Evolutionary conservation across 495 filamentous ascomycete genomes (phyloP).

Genomic region (Penicillium cataractarum): DNA sequence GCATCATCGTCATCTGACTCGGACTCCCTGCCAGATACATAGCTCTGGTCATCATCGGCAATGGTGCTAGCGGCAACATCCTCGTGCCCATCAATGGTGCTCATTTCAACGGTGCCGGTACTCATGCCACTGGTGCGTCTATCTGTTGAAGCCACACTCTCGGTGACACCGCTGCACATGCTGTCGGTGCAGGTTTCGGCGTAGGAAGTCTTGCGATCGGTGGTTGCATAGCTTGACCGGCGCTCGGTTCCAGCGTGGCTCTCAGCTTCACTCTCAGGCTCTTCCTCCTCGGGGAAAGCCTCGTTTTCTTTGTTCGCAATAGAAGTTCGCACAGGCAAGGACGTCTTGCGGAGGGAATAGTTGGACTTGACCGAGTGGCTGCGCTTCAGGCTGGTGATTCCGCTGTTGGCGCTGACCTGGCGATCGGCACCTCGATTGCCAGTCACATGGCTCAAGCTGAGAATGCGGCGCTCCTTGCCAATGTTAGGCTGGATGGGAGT

Average conservation of each 20-base stretch:
- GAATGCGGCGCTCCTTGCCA: constrained; percentile 68
- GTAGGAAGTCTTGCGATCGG: constrained; percentile 39
- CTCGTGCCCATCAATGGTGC: constrained; percentile 21
- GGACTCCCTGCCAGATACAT: constrained; percentile 6
- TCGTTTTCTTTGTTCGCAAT: constrained; percentile 66
- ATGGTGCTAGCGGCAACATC: not conserved
- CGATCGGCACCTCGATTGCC: constrained; percentile 70
- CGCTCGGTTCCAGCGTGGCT: constrained; percentile 59
- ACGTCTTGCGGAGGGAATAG: constrained; percentile 66
- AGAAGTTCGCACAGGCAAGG: constrained; percentile 65
- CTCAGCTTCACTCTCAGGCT: constrained; percentile 44
- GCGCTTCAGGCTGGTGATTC: constrained; percentile 60
- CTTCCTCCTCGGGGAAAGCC: constrained; percentile 56
- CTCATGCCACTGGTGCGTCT: constrained; percentile 56
- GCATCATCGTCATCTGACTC: constrained; percentile 23
- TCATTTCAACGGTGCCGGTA: constrained; percentile 34
- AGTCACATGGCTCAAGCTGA: constrained; percentile 85
- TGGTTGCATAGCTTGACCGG: constrained; percentile 49
- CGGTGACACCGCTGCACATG: constrained; percentile 49
- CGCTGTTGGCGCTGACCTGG: constrained; percentile 49
- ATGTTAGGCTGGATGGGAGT: constrained; percentile 52
- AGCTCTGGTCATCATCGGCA: not conserved
- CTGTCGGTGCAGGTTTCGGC: constrained; percentile 52
- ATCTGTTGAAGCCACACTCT: constrained; percentile 52
- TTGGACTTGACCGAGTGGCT: constrained; percentile 74